Evolutionary conservation across 2,329 filamentous ascomycete genomes (phyloP).

Genomic region (Epichloe hybrida): DNA sequence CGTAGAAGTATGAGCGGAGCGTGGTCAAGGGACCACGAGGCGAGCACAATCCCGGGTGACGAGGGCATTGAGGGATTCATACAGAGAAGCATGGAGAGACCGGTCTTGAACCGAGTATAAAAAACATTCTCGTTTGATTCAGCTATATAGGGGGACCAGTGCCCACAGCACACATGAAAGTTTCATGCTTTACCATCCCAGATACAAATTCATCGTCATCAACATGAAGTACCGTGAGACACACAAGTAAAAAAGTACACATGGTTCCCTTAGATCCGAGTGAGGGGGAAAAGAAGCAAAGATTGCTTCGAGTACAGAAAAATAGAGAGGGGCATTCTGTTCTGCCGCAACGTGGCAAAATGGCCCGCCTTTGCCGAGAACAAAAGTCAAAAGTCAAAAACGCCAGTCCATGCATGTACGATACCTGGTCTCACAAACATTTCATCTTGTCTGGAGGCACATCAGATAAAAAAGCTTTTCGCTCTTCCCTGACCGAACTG

Average conservation of each 20-base stretch:
- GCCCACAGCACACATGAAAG: not conserved
- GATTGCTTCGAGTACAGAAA: not conserved
- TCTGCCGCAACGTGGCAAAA: not conserved
- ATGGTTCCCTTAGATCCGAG: not conserved
- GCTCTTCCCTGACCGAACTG: not conserved
- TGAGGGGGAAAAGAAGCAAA: not conserved
- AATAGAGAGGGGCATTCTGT: not conserved
- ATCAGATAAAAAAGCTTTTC: not conserved
- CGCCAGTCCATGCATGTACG: constrained; percentile 18
- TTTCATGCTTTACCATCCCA: not conserved
- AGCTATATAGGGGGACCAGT: not conserved
- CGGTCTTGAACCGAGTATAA: too few relatives aligned
- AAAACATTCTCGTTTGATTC: not conserved
- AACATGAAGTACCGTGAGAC: not conserved
- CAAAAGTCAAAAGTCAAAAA: constrained; percentile 7
- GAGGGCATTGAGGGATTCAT: too few relatives aligned
- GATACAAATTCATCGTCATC: not conserved
- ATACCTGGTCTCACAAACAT: constrained; percentile 3
- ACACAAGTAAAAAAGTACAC: not conserved
- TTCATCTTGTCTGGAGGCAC: not conserved
- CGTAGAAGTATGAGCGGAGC: constrained; percentile 43
- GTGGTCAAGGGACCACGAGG: constrained; percentile 16
- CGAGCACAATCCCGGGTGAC: too few relatives aligned
- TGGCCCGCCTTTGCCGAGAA: not conserved
- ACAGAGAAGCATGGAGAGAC: too few relatives aligned